phyloP scores from a whole-genome alignment of 139 green algal genomes.

The Parachlorella kessleri region DNA sequence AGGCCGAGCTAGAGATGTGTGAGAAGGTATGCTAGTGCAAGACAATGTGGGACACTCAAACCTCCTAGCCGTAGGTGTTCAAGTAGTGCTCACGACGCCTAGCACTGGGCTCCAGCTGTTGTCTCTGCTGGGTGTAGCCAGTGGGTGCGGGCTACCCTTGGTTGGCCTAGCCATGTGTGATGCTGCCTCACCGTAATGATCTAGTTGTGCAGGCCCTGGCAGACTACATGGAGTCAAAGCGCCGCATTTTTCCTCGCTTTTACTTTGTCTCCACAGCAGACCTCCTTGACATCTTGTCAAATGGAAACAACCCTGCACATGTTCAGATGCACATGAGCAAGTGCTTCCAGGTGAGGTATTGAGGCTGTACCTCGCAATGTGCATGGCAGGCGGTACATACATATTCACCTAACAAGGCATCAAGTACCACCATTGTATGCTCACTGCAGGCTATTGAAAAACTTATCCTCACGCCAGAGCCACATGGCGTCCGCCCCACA shows the following conservation, averaged over 20 bases:
- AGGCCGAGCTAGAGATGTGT: conserved; percentile 86
- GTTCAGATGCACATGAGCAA: conserved; percentile 90
- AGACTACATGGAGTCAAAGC: conserved; percentile 92
- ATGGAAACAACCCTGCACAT: conserved; percentile 65
- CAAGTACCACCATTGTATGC: too few species aligned
- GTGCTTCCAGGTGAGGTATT: conserved; percentile 72
- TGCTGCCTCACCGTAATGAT: conserved; percentile 77
- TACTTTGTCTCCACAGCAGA: conserved; percentile 93
- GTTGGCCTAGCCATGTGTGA: conserved; percentile 79
- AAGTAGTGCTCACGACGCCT: too few species aligned
- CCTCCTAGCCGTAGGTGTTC: too few species aligned
- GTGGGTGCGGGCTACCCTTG: too few species aligned
- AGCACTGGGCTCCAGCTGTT: conserved; percentile 74
- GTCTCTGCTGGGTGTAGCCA: conserved; percentile 84
- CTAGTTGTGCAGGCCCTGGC: conserved; percentile 46
- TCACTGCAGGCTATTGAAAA: conserved; percentile 74
- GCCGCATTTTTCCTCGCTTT: conserved; percentile 91
- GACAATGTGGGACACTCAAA: too few species aligned
- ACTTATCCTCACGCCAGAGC: conserved; percentile 78
- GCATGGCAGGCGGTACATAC: too few species aligned
- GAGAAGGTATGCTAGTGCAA: too few species aligned
- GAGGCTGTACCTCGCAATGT: too few species aligned
- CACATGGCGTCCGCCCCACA: conserved; percentile 62
- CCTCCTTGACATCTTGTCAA: conserved; percentile 90
- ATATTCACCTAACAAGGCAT: too few species aligned